Percentiles rank a stretch among this genome's conserved stretches.
Conservation (phyloP, 768 basidiomycete genomes). For the Pholiota microspora region DNA sequence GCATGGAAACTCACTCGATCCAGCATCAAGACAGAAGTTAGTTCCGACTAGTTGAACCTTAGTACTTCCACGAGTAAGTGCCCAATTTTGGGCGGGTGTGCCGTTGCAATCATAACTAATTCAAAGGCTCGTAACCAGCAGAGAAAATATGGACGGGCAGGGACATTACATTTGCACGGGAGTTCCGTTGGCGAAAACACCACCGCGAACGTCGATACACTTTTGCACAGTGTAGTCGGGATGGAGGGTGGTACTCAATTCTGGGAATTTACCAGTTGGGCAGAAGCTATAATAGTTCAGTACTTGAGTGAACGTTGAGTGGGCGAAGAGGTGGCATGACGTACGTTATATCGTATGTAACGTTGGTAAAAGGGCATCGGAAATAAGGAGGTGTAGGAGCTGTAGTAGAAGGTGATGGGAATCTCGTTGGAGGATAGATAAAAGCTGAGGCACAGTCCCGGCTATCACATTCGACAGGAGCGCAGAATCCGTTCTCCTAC, state of each 20-base stretch:
- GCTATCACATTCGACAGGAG: constrained; percentile 19
- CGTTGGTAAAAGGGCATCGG: not conserved
- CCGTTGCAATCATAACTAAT: constrained; percentile 33
- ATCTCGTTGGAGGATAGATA: constrained; percentile 24
- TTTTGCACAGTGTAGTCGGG: constrained; percentile 24
- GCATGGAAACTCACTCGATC: constrained; percentile 23
- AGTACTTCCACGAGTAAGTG: constrained; percentile 23
- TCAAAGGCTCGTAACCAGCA: not conserved
- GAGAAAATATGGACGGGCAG: not conserved
- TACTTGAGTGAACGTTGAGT: not conserved
- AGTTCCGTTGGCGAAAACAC: constrained; percentile 27
- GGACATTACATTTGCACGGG: constrained; percentile 31
- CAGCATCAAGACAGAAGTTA: constrained; percentile 35
- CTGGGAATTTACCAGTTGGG: constrained; percentile 21
- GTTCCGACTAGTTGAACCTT: constrained; percentile 28
- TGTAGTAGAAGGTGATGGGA: constrained; percentile 16
- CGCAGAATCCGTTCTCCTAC: constrained; percentile 22
- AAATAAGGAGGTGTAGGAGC: constrained; percentile 19
- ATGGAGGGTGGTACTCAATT: constrained; percentile 23
- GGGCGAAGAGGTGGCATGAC: not conserved
- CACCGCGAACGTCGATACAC: constrained; percentile 34
- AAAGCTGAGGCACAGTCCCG: constrained; percentile 25
- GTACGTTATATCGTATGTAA: constrained; percentile 2
- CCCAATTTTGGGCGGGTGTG: constrained; percentile 29
- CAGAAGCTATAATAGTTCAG: constrained; percentile 18